These are phyloP conservation scores for Caryopteris hybrid DNA, from an alignment of 305 asterid species.

Conservation along the genomic window DNA sequence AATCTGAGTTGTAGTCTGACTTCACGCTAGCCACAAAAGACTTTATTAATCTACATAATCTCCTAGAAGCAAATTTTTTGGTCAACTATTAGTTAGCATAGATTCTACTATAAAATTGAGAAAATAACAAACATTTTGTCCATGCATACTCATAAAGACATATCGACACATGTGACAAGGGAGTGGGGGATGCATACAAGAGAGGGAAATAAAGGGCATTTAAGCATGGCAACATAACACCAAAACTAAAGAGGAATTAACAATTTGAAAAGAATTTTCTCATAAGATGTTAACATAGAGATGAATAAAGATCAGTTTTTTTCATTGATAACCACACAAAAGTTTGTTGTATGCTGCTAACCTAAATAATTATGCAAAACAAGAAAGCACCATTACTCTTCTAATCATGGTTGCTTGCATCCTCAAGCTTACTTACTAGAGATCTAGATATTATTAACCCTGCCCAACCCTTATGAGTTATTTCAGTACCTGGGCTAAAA, in stretches of 20 bases:
- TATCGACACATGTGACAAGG: no score
- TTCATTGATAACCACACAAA: not conserved
- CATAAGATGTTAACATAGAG: not conserved
- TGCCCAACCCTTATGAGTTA: constrained; percentile 8
- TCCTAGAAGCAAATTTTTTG: not conserved
- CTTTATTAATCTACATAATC: constrained; percentile 3
- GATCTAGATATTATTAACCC: not conserved
- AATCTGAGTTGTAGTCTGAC: no score
- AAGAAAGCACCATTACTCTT: not conserved
- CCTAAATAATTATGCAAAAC: constrained; percentile 8
- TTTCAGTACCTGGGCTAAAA: constrained; percentile 3
- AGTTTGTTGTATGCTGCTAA: not conserved
- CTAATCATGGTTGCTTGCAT: not conserved
- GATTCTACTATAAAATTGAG: not conserved
- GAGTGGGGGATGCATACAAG: not conserved
- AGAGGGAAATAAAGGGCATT: constrained; percentile 8
- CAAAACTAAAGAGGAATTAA: not conserved
- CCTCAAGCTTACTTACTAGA: not conserved
- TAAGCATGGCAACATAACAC: not conserved
- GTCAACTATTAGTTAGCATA: not conserved
- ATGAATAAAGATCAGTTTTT: not conserved
- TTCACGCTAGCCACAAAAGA: not conserved
- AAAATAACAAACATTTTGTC: constrained; percentile 5
- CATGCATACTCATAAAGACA: constrained; percentile 7
- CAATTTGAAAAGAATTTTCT: not conserved